A percentile compares a stretch with the other conserved stretches of the same genome.
phyloP scores from a whole-genome alignment of 345 rosid species.

The Pistacia integerrima region DNA sequence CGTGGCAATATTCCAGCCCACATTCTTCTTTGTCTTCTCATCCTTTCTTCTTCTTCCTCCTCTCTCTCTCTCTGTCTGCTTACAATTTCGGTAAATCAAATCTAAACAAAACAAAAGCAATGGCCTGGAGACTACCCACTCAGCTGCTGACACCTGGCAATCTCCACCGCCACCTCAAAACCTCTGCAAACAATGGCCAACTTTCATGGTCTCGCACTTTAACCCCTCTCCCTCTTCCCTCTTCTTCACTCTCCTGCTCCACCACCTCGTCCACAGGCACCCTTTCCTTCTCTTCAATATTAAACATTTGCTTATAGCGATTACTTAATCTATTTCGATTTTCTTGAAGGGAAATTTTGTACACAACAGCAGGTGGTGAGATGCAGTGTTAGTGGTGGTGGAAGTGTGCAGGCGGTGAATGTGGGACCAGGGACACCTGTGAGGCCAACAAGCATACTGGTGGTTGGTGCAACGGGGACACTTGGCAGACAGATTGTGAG shows the following conservation, averaged over 20 bases:
- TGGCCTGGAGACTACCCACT: conserved; percentile 63
- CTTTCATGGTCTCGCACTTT: conserved; percentile 52
- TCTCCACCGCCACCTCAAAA: conserved; percentile 25
- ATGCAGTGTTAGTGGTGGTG: conserved; percentile 27
- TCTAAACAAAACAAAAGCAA: conserved; percentile 6
- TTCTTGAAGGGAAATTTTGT: conserved; percentile 15
- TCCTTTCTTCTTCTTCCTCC: neutral
- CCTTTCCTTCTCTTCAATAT: neutral
- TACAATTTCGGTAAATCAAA: neutral
- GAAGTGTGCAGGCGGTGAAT: conserved; percentile 46
- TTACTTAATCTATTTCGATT: neutral
- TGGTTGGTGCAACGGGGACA: conserved; percentile 91
- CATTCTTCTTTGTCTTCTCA: no score
- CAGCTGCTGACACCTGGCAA: conserved; percentile 49
- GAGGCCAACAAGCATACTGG: conserved; percentile 75
- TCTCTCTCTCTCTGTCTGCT: no score
- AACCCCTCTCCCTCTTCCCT: conserved; percentile 33
- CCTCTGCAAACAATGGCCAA: neutral
- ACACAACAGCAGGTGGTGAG: conserved; percentile 1
- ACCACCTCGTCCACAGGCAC: conserved; percentile 24
- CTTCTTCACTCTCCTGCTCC: conserved; percentile 18
- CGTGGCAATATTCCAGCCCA: no score
- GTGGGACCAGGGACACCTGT: conserved; percentile 83
- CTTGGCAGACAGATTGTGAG: conserved; percentile 91
- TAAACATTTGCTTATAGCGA: neutral